phyloP scores from a whole-genome alignment of 2,329 filamentous ascomycete species.

The Scedosporium minutisporum region DNA sequence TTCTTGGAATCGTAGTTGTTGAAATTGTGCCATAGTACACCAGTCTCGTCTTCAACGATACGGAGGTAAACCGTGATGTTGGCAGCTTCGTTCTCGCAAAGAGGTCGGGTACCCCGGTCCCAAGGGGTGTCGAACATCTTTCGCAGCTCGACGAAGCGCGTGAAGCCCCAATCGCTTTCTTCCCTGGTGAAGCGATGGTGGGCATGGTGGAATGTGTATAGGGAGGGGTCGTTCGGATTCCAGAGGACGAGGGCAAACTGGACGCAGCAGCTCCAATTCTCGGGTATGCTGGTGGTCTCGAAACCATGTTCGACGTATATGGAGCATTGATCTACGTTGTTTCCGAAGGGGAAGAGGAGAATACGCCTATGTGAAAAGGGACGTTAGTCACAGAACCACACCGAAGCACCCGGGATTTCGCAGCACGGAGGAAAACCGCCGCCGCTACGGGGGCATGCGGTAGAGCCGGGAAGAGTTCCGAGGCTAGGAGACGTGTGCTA shows the following conservation, averaged over 20 bases:
- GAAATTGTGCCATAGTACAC: constrained; percentile 86
- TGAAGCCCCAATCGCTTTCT: constrained; percentile 98
- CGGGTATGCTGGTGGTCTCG: constrained; percentile 62
- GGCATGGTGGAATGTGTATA: constrained; percentile 73
- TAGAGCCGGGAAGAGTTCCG: background rate
- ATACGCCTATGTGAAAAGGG: constrained; percentile 56
- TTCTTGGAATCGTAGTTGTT: constrained; percentile 98
- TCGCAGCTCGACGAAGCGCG: constrained; percentile 82
- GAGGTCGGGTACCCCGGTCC: constrained; percentile 58
- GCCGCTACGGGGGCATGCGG: background rate
- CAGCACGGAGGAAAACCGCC: background rate
- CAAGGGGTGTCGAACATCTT: constrained; percentile 73
- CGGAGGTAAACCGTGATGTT: constrained; percentile 78
- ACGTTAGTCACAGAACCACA: constrained; percentile 8
- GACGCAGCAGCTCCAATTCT: constrained; percentile 93
- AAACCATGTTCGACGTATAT: constrained; percentile 96
- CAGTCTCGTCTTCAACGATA: constrained; percentile 77
- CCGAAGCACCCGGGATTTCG: background rate
- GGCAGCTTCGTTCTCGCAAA: constrained; percentile 67
- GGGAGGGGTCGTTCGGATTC: constrained; percentile 85
- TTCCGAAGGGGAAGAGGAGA: constrained; percentile 89
- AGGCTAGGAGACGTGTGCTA: background rate
- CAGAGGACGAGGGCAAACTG: constrained; percentile 91
- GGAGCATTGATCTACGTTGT: constrained; percentile 86
- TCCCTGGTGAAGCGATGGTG: constrained; percentile 94